A percentile compares a stretch with the other conserved stretches of the same genome.
Conservation (phyloP, 352 stramenopile species). For the Globisporangium irregulare region DNA sequence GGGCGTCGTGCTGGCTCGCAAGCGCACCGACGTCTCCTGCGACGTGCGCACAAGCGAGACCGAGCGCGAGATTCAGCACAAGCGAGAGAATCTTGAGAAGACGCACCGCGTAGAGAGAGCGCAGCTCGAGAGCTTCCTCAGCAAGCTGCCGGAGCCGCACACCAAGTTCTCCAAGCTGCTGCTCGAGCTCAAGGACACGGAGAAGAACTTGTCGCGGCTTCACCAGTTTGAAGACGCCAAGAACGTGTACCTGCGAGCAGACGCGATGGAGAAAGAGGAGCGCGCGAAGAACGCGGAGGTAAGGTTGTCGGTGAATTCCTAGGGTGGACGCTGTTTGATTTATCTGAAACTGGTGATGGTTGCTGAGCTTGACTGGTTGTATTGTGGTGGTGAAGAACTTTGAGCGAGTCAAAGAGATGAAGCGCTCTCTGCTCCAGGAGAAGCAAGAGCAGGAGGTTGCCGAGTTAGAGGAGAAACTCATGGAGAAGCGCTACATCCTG, state of each 20-base stretch:
- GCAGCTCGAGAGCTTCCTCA: slow-evolving; percentile 63
- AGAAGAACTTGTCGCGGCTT: slow-evolving; percentile 57
- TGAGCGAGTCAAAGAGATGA: slow-evolving; percentile 57
- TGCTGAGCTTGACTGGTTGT: neutral
- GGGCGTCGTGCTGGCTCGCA: slow-evolving; percentile 37
- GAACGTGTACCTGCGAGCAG: slow-evolving; percentile 55
- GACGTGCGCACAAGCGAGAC: slow-evolving; percentile 22
- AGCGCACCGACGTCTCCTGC: slow-evolving; percentile 35
- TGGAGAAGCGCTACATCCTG: slow-evolving; percentile 70
- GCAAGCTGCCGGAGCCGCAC: slow-evolving; percentile 49
- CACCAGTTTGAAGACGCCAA: slow-evolving; percentile 74
- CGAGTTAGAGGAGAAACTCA: slow-evolving; percentile 62
- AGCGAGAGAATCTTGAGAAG: slow-evolving; percentile 48
- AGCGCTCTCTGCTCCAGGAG: slow-evolving; percentile 40
- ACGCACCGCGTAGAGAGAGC: slow-evolving; percentile 56
- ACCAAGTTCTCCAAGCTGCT: slow-evolving; percentile 72
- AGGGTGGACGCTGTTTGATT: neutral
- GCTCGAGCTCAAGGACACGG: slow-evolving; percentile 69
- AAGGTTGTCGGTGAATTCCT: neutral
- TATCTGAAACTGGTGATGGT: neutral
- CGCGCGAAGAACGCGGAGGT: slow-evolving; percentile 35
- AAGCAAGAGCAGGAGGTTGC: slow-evolving; percentile 58
- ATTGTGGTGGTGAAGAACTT: slow-evolving; percentile 32
- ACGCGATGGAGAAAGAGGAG: slow-evolving; percentile 65
- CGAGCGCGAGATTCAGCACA: slow-evolving; percentile 45